Conservation (phyloP, 2,329 filamentous ascomycete species). For the Zalaria sp. region DNA sequence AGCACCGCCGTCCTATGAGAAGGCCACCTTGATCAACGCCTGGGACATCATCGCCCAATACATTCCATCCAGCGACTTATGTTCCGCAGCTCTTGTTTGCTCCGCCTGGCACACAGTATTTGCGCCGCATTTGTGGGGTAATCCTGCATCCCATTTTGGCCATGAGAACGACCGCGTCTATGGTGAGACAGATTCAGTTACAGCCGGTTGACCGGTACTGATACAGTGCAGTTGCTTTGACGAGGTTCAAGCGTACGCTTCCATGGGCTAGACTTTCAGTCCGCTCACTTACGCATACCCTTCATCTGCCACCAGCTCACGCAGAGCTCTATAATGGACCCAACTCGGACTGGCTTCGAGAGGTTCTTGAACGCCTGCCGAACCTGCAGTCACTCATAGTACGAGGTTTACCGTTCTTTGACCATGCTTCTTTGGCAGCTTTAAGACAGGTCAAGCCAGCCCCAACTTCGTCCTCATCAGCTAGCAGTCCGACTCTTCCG, state of each 20-base stretch:
- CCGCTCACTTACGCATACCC: slow-evolving; percentile 44
- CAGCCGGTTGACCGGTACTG: not conserved
- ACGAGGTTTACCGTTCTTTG: slow-evolving; percentile 45
- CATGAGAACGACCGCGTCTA: slow-evolving; percentile 47
- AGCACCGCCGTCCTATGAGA: slow-evolving; percentile 46
- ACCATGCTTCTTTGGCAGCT: slow-evolving; percentile 41
- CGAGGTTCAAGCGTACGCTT: slow-evolving; percentile 43
- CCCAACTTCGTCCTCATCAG: not conserved
- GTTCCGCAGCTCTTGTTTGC: slow-evolving; percentile 41
- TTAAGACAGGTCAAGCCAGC: slow-evolving; percentile 19
- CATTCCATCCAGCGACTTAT: slow-evolving; percentile 41
- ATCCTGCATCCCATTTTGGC: slow-evolving; percentile 48
- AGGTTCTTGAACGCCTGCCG: slow-evolving; percentile 43
- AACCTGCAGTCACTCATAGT: slow-evolving; percentile 46
- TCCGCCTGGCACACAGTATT: slow-evolving; percentile 45
- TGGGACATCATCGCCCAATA: slow-evolving; percentile 44
- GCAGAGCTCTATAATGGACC: slow-evolving; percentile 48
- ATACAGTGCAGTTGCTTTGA: slow-evolving; percentile 35
- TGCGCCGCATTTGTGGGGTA: slow-evolving; percentile 45
- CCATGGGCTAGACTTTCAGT: slow-evolving; percentile 38
- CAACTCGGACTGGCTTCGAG: slow-evolving; percentile 43
- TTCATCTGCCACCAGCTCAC: slow-evolving; percentile 45
- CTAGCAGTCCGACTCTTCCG: not conserved
- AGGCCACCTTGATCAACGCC: slow-evolving; percentile 38
- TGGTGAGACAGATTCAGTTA: slow-evolving; percentile 17